phyloP scores from a whole-genome alignment of 805 yeast species.

The Maudiozyma barnettii region DNA sequence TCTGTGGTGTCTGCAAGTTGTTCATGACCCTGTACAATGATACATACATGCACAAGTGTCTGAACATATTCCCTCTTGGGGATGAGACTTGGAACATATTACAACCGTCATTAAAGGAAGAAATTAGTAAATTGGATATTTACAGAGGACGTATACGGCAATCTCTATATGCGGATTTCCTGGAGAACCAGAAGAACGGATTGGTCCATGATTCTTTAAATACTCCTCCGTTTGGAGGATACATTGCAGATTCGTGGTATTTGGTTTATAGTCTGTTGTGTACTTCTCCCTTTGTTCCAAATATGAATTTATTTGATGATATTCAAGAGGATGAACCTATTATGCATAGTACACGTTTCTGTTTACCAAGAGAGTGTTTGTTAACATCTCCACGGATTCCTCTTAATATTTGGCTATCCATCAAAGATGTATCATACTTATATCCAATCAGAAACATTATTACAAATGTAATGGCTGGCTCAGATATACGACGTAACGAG shows the following conservation, averaged over 20 bases:
- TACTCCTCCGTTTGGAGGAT: slow-evolving; percentile 1
- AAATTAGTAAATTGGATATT: slow-evolving; percentile 10
- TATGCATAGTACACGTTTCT: slow-evolving; percentile 1
- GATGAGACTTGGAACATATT: slow-evolving; percentile 7
- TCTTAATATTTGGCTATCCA: slow-evolving; percentile 15
- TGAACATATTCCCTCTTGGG: slow-evolving; percentile 3
- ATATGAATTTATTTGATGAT: background rate
- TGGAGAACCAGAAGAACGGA: too few species aligned
- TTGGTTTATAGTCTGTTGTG: slow-evolving; percentile 11
- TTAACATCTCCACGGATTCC: slow-evolving; percentile 2
- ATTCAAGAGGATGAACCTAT: background rate
- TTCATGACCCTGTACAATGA: slow-evolving; percentile 7
- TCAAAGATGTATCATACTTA: slow-evolving; percentile 5
- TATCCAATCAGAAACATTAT: slow-evolving; percentile 1
- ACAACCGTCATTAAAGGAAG: slow-evolving; percentile 1
- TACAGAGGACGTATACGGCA: slow-evolving; percentile 4
- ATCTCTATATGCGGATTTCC: background rate
- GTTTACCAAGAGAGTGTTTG: background rate
- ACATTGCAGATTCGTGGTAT: slow-evolving; percentile 18
- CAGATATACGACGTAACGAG: slow-evolving; percentile 5
- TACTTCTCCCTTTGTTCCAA: slow-evolving; percentile 2
- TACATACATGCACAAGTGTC: slow-evolving; percentile 8
- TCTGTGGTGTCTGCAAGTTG: background rate
- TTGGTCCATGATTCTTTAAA: too few species aligned
- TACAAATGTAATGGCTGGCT: slow-evolving; percentile 11